A percentile compares a stretch with the other conserved stretches of the same genome.
Evolutionary conservation across 164 flowering plant species (phyloP).

Genomic region (Chimonanthus salicifolius): DNA sequence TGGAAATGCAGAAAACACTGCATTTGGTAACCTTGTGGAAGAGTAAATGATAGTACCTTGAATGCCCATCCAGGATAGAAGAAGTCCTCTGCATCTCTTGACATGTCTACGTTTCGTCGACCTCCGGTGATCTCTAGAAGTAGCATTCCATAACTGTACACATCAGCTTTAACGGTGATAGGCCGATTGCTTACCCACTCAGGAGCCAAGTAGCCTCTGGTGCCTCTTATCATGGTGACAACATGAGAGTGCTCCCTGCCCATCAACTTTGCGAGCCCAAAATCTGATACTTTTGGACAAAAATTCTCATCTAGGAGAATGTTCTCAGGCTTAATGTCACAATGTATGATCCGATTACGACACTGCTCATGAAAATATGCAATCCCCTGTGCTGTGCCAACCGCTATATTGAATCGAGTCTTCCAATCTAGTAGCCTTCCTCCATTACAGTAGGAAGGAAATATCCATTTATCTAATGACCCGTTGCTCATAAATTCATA

Average conservation of each 20-base stretch:
- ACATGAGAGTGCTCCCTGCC: slow-evolving; percentile 90
- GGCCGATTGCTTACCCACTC: slow-evolving; percentile 95
- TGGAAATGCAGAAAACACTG: background rate
- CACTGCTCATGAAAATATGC: slow-evolving; percentile 97
- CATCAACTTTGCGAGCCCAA: slow-evolving; percentile 93
- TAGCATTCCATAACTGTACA: slow-evolving; percentile 95
- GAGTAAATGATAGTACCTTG: slow-evolving; percentile 37
- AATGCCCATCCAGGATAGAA: slow-evolving; percentile 92
- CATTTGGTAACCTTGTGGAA: background rate
- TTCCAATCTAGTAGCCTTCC: slow-evolving; percentile 65
- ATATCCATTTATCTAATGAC: slow-evolving; percentile 92
- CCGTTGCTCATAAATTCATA: slow-evolving; percentile 92
- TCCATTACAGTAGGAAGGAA: slow-evolving; percentile 33
- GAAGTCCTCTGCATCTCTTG: slow-evolving; percentile 65
- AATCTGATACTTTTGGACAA: slow-evolving; percentile 88
- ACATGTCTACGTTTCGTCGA: slow-evolving; percentile 84
- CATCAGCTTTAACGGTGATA: slow-evolving; percentile 91
- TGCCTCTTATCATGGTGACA: slow-evolving; percentile 92
- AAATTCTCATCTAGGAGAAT: slow-evolving; percentile 83
- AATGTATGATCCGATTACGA: slow-evolving; percentile 76
- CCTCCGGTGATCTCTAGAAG: slow-evolving; percentile 91
- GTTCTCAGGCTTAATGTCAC: slow-evolving; percentile 95
- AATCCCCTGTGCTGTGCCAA: slow-evolving; percentile 83
- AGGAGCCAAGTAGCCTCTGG: slow-evolving; percentile 91
- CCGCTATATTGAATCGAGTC: slow-evolving; percentile 69